Evolutionary conservation across 2,329 filamentous ascomycete genomes (phyloP), one percentile per base, ranked within the genome.

Genomic region (Colletotrichum tofieldiae): DNA sequence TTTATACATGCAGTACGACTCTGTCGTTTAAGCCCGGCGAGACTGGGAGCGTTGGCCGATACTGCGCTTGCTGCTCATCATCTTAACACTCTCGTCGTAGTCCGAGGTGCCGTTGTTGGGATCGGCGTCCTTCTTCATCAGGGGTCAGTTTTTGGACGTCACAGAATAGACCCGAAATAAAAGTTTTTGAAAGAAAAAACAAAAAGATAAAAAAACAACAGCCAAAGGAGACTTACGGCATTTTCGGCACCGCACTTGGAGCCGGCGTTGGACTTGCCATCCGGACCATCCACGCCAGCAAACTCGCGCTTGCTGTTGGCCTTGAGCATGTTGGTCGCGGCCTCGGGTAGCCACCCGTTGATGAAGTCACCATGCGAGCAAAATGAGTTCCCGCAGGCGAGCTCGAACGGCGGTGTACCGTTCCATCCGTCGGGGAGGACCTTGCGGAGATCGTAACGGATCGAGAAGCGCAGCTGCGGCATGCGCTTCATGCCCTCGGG

Each of bases 291-390:
- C 14, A 85, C 81, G 14, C 75, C 71, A 9, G 71, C 73, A 52
- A 82, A 86, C n/a, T 82, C 71, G 76, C 83, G 83, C 62, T 82
- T 75, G n/a, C 51, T 5, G 4, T 74, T 79, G 0, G 83, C 79
- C 39, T 75, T 77, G 16, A 86, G 73, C 84, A 86, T 84, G 67
- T 84, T 83, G 67, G 76, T 51, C 0, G 82, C 82, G 1, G 79
- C 81, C 65, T 85, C 83, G 18, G 76, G 75, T 2, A 82, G 78
- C 85, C 85, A 87, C 6, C 81, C 85, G 49, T 86, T 86, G 76
- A 87, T 84, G 63, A 86, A 86, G 74, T 86, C 85, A 4, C 85
- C 84, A 74, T 86, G 85, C 3, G 78, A 79, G 79, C 82, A 84
- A 75, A 79, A 86, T 0, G 81, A 81, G n/a, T 76, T 75, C 0